These are phyloP conservation scores for Multifurca ochricompacta DNA, from an alignment of 768 basidiomycete genomes.

Conservation along the genomic window DNA sequence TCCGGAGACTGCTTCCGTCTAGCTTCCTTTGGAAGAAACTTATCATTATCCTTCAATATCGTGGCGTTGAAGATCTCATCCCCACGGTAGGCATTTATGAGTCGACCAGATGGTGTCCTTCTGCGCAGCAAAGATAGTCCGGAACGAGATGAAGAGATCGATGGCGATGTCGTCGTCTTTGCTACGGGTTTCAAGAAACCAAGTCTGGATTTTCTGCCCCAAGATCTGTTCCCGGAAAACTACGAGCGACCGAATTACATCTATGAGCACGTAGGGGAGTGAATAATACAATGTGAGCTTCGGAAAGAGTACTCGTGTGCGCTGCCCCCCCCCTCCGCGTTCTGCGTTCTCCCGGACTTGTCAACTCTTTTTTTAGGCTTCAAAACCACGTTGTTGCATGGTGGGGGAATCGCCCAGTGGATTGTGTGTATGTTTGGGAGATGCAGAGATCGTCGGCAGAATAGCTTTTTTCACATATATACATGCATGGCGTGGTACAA, in stretches of 20 bases:
- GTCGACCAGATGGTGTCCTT: conserved; percentile 34
- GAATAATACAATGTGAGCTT: too few species aligned
- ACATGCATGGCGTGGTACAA: too few species aligned
- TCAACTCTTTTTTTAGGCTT: too few species aligned
- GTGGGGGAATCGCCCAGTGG: too few species aligned
- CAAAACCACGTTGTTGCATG: too few species aligned
- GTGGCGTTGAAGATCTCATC: conserved; percentile 37
- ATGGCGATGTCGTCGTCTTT: conserved; percentile 42
- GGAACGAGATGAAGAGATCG: conserved; percentile 23
- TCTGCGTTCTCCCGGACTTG: too few species aligned
- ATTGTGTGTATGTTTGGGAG: too few species aligned
- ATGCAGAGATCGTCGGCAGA: too few species aligned
- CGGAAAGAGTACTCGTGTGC: too few species aligned
- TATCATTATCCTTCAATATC: conserved; percentile 37
- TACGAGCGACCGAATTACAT: conserved; percentile 49
- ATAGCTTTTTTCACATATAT: too few species aligned
- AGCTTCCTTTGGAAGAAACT: conserved; percentile 44
- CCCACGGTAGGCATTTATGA: conserved; percentile 40
- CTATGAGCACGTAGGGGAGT: too few species aligned
- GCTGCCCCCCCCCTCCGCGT: too few species aligned
- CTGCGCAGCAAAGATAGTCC: conserved; percentile 28
- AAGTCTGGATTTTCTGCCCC: conserved; percentile 36
- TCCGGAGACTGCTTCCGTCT: neutral
- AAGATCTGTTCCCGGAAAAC: conserved; percentile 43
- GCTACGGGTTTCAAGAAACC: conserved; percentile 49